Percentiles rank a stretch among this genome's conserved stretches.
Conservation (phyloP, 768 basidiomycete species). For the Lenzites betulinus region DNA sequence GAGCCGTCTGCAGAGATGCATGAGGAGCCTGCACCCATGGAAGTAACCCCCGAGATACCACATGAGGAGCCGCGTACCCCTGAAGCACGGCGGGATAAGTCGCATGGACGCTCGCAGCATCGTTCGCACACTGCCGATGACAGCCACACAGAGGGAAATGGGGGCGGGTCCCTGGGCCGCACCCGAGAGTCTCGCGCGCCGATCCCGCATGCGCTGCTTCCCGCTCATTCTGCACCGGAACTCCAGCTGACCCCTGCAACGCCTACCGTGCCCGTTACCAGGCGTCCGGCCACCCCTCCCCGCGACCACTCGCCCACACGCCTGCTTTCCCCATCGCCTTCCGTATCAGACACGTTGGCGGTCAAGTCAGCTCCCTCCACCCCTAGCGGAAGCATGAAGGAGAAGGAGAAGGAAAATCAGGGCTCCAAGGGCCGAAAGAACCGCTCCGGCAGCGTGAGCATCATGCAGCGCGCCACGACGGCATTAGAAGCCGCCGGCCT, state of each 20-base stretch:
- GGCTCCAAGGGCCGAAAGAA: constrained; percentile 58
- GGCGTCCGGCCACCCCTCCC: constrained; percentile 55
- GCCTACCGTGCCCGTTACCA: constrained; percentile 49
- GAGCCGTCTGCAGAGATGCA: constrained; percentile 24
- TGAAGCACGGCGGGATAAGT: constrained; percentile 11
- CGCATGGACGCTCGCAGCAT: constrained; percentile 11
- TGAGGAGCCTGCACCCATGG: background rate
- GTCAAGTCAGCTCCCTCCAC: constrained; percentile 67
- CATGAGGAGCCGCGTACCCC: background rate
- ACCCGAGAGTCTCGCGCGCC: constrained; percentile 16
- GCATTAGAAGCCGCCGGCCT: constrained; percentile 85
- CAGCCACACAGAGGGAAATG: background rate
- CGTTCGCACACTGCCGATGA: constrained; percentile 3
- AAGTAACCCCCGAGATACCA: background rate
- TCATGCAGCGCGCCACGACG: constrained; percentile 94
- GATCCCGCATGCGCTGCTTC: constrained; percentile 29
- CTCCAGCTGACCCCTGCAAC: constrained; percentile 79
- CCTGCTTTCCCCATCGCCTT: constrained; percentile 56
- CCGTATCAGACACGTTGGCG: constrained; percentile 49
- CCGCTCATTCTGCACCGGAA: constrained; percentile 52
- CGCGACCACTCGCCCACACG: constrained; percentile 39
- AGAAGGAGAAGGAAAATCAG: constrained; percentile 45
- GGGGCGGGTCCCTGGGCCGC: constrained; percentile 8
- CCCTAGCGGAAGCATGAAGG: constrained; percentile 62
- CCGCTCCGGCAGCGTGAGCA: constrained; percentile 88